Conservation (phyloP, 148 eudicot genomes). For the Spergularia bocconei region DNA sequence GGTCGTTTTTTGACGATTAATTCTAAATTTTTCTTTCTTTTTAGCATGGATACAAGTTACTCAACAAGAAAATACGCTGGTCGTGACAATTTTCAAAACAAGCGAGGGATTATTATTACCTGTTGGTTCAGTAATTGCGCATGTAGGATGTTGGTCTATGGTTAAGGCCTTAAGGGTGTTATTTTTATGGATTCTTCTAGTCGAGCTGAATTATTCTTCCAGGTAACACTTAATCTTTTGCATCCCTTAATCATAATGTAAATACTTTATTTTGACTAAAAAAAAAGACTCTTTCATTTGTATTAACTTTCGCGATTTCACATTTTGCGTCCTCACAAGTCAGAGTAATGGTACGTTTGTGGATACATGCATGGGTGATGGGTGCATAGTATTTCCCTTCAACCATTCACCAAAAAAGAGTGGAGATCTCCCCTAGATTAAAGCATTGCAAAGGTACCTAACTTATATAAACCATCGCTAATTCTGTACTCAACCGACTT, state of each 20-base stretch:
- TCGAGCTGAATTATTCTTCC: conserved; percentile 42
- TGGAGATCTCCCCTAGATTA: conserved; percentile 72
- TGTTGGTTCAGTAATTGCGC: conserved; percentile 48
- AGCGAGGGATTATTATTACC: conserved; percentile 17
- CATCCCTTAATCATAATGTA: too few species aligned
- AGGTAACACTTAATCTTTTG: conserved; percentile 30
- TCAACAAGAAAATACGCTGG: conserved; percentile 29
- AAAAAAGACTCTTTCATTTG: neutral
- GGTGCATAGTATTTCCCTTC: conserved; percentile 64
- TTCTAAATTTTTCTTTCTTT: neutral
- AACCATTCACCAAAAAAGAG: conserved; percentile 66
- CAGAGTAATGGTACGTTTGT: conserved; percentile 46
- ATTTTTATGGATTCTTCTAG: conserved; percentile 33
- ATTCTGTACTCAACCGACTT: too few species aligned
- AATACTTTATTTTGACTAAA: neutral
- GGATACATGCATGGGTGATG: too few species aligned
- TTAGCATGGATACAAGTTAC: conserved; percentile 64
- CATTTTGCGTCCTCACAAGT: too few species aligned
- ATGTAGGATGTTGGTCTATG: conserved; percentile 71
- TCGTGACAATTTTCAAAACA: conserved; percentile 41
- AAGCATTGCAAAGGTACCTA: conserved; percentile 54
- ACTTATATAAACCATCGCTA: too few species aligned
- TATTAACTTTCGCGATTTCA: neutral
- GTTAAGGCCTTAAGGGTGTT: conserved; percentile 92
- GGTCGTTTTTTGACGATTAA: too few species aligned